These are phyloP conservation scores for Sonneratia caseolaris DNA, from an alignment of 345 rosid species.

Conservation along the genomic window DNA sequence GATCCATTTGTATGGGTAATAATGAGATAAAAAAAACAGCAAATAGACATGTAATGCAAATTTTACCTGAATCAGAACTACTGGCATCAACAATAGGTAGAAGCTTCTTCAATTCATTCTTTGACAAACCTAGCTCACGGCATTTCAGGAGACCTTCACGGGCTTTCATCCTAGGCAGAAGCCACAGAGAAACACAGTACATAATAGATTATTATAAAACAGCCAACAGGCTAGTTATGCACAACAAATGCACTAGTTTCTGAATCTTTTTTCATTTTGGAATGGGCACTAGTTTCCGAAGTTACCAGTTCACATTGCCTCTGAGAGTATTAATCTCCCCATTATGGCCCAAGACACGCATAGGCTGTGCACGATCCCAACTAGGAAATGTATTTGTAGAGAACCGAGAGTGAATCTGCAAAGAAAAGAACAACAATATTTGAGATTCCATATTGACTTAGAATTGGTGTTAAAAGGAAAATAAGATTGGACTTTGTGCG, in stretches of 20 bases:
- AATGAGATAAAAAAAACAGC: background rate
- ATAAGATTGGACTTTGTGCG: background rate
- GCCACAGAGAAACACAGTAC: background rate
- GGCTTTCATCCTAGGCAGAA: conserved; percentile 85
- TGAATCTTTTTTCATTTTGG: background rate
- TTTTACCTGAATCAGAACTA: conserved; percentile 91
- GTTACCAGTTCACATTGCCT: conserved; percentile 95
- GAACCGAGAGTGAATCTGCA: conserved; percentile 87
- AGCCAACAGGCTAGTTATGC: background rate
- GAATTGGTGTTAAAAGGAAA: background rate
- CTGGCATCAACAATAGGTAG: conserved; percentile 95
- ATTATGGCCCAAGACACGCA: conserved; percentile 97
- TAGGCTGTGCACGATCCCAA: conserved; percentile 99
- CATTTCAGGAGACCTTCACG: conserved; percentile 97
- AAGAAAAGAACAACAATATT: conserved; percentile 16
- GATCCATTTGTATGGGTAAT: no score
- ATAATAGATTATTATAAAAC: background rate
- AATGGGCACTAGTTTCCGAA: no score
- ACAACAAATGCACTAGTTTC: background rate
- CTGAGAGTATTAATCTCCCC: conserved; percentile 98
- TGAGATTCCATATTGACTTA: conserved; percentile 3
- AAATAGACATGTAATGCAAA: background rate
- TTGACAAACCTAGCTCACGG: conserved; percentile 90
- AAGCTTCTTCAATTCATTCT: conserved; percentile 86
- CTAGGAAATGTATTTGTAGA: conserved; percentile 99